A percentile compares a stretch with the other conserved stretches of the same genome.
These are phyloP conservation scores for Saccharata proteae DNA, from an alignment of 2,329 filamentous ascomycete genomes.

Conservation along the genomic window DNA sequence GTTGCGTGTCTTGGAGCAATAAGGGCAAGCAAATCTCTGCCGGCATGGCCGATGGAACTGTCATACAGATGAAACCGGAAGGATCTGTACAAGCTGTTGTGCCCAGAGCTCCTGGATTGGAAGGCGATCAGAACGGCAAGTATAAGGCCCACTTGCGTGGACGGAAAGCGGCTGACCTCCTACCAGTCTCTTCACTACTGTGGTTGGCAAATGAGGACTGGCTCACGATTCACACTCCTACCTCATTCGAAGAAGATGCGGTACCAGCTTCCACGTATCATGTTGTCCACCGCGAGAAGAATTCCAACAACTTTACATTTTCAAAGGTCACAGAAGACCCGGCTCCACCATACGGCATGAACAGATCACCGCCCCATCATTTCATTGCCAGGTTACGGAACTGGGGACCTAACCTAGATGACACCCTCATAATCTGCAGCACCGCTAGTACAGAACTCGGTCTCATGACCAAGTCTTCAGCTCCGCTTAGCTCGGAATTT, in stretches of 20 bases:
- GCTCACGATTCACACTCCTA: slow-evolving; percentile 64
- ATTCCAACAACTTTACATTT: slow-evolving; percentile 50
- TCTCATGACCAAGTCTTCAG: slow-evolving; percentile 61
- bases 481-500: slow-evolving; percentile 50
- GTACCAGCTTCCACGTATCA: slow-evolving; percentile 61
- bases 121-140: slow-evolving; percentile 54
- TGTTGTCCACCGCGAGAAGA: slow-evolving; percentile 57
- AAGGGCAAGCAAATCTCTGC: slow-evolving; percentile 88
- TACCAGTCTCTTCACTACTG: slow-evolving; percentile 59
- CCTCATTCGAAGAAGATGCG: slow-evolving; percentile 35
- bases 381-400: slow-evolving; percentile 65
- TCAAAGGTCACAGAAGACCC: slow-evolving; percentile 54
- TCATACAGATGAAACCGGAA: slow-evolving; percentile 71
- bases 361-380: slow-evolving; percentile 59
- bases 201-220: slow-evolving; percentile 89
- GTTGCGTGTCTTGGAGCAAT: slow-evolving; percentile 80
- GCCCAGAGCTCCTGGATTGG: slow-evolving; percentile 59
- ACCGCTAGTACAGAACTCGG: slow-evolving; percentile 71
- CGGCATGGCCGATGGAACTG: slow-evolving; percentile 68
- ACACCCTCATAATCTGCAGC: slow-evolving; percentile 71
- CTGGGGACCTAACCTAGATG: slow-evolving; percentile 68
- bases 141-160: slow-evolving; percentile 8
- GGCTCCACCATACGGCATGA: slow-evolving; percentile 33
- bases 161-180: slow-evolving; percentile 1
- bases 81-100: slow-evolving; percentile 68